Conservation (phyloP, 2,329 filamentous ascomycete species). For the Pleomassaria siparia region DNA sequence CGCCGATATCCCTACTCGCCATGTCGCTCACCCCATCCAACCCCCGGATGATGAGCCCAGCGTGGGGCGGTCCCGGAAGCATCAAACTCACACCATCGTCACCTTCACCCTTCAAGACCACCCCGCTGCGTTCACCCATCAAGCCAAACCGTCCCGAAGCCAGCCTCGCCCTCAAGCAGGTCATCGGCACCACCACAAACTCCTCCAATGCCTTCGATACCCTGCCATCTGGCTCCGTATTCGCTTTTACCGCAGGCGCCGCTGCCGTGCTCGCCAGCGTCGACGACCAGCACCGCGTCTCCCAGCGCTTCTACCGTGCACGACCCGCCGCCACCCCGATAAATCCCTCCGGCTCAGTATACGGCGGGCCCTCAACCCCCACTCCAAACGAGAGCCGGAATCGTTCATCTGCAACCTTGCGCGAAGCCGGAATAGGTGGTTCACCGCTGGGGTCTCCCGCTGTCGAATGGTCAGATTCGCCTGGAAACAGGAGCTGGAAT, state of each 20-base stretch:
- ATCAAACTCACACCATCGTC: constrained; percentile 63
- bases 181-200: constrained; percentile 87
- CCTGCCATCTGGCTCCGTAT: constrained; percentile 67
- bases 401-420: constrained; percentile 59
- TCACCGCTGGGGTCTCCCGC: constrained; percentile 50
- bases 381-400: constrained; percentile 56
- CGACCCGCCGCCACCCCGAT: constrained; percentile 70
- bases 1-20: constrained; percentile 14
- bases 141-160: constrained; percentile 51
- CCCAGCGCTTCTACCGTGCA: constrained; percentile 88
- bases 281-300: constrained; percentile 62
- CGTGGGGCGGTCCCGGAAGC: constrained; percentile 30
- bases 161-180: constrained; percentile 72
- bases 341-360: constrained; percentile 59
- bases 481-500: constrained; percentile 72
- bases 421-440: constrained; percentile 50
- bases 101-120: constrained; percentile 68
- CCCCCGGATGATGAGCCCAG: constrained; percentile 46
- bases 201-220: constrained; percentile 85
- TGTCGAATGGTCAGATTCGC: constrained; percentile 60
- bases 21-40: constrained; percentile 45
- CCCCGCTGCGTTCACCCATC: constrained; percentile 64
- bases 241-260: constrained; percentile 90
- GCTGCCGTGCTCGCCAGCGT: constrained; percentile 88
- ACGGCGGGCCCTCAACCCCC: constrained; percentile 56